phyloP scores from a whole-genome alignment of 257 asterid species.

The Ocimum tenuiflorum region DNA sequence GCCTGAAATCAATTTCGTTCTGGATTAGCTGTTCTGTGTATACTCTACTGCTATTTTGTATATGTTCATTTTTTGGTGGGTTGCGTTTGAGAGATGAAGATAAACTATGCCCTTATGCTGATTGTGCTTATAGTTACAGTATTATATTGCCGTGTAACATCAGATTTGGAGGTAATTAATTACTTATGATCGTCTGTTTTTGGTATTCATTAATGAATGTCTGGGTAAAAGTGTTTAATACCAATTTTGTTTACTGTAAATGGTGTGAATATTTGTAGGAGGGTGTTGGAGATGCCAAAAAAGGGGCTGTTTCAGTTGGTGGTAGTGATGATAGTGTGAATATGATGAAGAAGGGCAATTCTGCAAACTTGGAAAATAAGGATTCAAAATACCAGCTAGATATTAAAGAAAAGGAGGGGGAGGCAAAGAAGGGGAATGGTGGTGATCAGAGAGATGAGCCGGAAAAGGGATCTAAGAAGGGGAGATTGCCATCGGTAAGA shows the following conservation, averaged over 20 bases:
- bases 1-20: neutral
- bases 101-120: constrained; percentile 22
- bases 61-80: neutral
- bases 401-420: constrained; percentile 19
- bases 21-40: neutral
- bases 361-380: constrained; percentile 14
- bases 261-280: constrained; percentile 30
- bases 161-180: constrained; percentile 48
- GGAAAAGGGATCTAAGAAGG: constrained; percentile 19
- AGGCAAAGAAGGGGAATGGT: constrained; percentile 13
- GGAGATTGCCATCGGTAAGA: constrained; percentile 23
- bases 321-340: constrained; percentile 21
- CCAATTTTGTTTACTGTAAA: neutral
- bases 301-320: constrained; percentile 3
- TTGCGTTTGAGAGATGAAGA: constrained; percentile 37
- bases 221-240: neutral
- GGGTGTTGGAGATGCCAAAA: constrained; percentile 14
- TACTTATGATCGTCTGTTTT: no score
- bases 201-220: neutral
- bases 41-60: neutral
- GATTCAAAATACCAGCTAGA: constrained; percentile 21
- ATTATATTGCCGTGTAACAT: constrained; percentile 23
- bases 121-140: constrained; percentile 32
- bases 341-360: constrained; percentile 19
- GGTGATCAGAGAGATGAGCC: constrained; percentile 27